Evolutionary conservation across 2,329 filamentous ascomycete genomes (phyloP).

Genomic region (Xylaria sp.): DNA sequence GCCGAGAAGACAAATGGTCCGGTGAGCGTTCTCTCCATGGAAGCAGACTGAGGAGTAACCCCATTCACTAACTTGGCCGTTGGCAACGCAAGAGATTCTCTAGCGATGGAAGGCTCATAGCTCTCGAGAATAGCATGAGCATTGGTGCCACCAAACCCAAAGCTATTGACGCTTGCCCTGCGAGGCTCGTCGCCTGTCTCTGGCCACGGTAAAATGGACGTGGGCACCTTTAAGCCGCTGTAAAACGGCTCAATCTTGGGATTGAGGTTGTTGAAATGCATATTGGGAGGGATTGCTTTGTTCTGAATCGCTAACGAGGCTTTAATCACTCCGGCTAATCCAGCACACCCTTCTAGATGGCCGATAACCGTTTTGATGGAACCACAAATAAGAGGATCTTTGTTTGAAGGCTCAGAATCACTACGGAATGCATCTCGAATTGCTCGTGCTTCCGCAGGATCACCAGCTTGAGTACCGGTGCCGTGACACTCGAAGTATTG

Average conservation of each 20-base stretch:
- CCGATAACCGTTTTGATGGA: not conserved
- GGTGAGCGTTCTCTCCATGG: too few species aligned
- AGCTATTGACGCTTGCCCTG: not conserved
- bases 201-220: not conserved
- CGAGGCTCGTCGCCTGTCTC: not conserved
- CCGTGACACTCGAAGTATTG: constrained; percentile 33
- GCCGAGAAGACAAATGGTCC: too few species aligned
- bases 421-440: not conserved
- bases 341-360: not conserved
- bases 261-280: not conserved
- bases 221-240: not conserved
- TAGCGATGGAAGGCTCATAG: too few species aligned
- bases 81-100: too few species aligned
- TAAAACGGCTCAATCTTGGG: not conserved
- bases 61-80: too few species aligned
- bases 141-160: constrained; percentile 13
- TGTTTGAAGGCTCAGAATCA: not conserved
- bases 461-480: constrained; percentile 18
- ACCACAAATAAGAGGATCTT: not conserved
- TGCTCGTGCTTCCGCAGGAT: not conserved
- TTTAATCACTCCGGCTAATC: not conserved
- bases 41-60: too few species aligned
- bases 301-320: not conserved
- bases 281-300: not conserved
- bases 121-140: constrained; percentile 16